Conservation (phyloP, 805 yeast genomes). For the Isabelozyma rhagii region DNA sequence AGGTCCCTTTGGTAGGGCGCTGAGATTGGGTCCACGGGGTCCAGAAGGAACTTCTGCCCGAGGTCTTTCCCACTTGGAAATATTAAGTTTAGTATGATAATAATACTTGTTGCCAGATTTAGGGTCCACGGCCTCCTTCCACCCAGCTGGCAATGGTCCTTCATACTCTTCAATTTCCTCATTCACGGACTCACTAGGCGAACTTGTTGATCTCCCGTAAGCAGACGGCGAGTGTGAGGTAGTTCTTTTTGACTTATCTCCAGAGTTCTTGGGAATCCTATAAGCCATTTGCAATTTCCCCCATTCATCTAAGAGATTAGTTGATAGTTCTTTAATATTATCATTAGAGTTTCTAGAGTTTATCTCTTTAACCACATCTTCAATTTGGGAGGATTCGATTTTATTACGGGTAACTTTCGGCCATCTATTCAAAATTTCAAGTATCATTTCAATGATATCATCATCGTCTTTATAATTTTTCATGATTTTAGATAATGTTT, state of each 20-base stretch:
- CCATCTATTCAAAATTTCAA: slow-evolving; percentile 55
- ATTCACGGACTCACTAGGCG: slow-evolving; percentile 12
- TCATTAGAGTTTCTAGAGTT: slow-evolving; percentile 16
- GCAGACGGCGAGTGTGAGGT: slow-evolving; percentile 4
- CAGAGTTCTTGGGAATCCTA: slow-evolving; percentile 66
- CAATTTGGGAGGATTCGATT: slow-evolving; percentile 71
- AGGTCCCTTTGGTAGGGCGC: slow-evolving; percentile 20
- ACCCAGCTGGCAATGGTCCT: slow-evolving; percentile 52
- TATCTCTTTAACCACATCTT: slow-evolving; percentile 52
- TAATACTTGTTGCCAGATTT: slow-evolving; percentile 47
- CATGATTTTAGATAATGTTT: slow-evolving; percentile 64
- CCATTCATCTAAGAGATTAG: slow-evolving; percentile 63
- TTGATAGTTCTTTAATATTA: slow-evolving; percentile 34
- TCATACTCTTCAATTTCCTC: slow-evolving; percentile 7
- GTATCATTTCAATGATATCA: slow-evolving; percentile 43
- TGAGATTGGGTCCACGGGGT: slow-evolving; percentile 15
- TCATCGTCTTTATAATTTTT: slow-evolving; percentile 29
- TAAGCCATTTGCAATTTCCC: slow-evolving; percentile 73
- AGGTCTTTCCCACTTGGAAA: slow-evolving; percentile 64
- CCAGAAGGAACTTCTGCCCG: slow-evolving; percentile 29
- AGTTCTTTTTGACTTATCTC: slow-evolving; percentile 4
- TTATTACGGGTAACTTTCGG: slow-evolving; percentile 69
- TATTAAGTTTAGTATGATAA: slow-evolving; percentile 46
- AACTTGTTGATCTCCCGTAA: slow-evolving; percentile 20
- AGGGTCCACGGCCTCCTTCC: slow-evolving; percentile 58